Percentiles rank a stretch among this genome's conserved stretches.
Evolutionary conservation across 2,329 filamentous ascomycete species (phyloP).

Genomic region (Sporothrix schenckii): DNA sequence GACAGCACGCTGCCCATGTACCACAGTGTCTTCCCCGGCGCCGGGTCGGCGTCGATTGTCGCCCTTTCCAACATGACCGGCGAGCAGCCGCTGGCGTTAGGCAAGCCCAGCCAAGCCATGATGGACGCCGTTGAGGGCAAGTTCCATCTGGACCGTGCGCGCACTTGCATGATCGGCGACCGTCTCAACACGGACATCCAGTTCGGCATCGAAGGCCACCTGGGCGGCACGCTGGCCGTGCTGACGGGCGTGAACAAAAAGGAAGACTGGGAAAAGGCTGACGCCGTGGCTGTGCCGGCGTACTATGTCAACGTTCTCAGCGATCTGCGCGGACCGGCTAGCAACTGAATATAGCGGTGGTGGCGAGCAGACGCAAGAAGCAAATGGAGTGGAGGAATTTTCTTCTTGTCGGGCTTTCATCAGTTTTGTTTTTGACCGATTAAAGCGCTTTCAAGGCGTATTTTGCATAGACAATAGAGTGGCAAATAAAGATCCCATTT

Average conservation of each 20-base stretch:
- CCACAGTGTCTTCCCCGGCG: conserved; percentile 85
- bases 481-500: not conserved
- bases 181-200: conserved; percentile 92
- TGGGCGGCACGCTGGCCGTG: conserved; percentile 89
- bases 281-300: conserved; percentile 69
- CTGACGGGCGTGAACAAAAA: conserved; percentile 87
- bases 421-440: too few relatives aligned
- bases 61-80: conserved; percentile 74
- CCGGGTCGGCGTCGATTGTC: conserved; percentile 73
- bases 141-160: conserved; percentile 80
- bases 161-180: conserved; percentile 95
- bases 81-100: conserved; percentile 73
- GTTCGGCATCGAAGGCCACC: conserved; percentile 86
- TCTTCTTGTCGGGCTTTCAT: not conserved
- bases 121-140: conserved; percentile 98
- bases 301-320: conserved; percentile 85
- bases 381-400: too few relatives aligned
- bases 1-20: conserved; percentile 87
- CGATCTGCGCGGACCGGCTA: conserved; percentile 58
- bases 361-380: not conserved
- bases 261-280: conserved; percentile 75
- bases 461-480: not conserved
- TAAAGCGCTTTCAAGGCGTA: not conserved
- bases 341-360: not conserved
- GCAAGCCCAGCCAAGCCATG: conserved; percentile 98